Conservation (phyloP, 768 basidiomycete species). For the Mycena haematopus region DNA sequence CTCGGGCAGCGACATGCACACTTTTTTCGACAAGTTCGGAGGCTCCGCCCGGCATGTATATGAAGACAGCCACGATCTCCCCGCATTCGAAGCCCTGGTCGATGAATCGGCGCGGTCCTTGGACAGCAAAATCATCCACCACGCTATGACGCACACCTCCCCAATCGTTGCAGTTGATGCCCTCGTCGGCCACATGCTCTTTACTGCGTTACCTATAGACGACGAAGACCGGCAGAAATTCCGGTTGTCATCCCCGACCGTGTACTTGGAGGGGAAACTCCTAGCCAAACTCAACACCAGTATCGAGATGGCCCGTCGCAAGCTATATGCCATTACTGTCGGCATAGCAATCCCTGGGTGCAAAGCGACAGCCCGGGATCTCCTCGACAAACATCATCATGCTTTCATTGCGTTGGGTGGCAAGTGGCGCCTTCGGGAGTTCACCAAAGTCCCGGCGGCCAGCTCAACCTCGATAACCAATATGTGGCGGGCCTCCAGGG, state of each 20-base stretch:
- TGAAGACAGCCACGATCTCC: conserved; percentile 1
- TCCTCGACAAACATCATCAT: too few species aligned
- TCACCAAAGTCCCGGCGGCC: background rate
- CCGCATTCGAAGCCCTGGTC: background rate
- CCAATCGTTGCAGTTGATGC: conserved; percentile 4
- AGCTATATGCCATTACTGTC: conserved; percentile 5
- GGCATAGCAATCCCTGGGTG: conserved; percentile 4
- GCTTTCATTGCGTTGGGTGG: too few species aligned
- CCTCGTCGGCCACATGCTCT: conserved; percentile 11
- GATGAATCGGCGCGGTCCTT: conserved; percentile 1
- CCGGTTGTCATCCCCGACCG: background rate
- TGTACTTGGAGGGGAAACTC: conserved; percentile 11
- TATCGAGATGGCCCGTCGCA: conserved; percentile 6
- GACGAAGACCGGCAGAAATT: conserved; percentile 11
- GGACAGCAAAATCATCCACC: conserved; percentile 1
- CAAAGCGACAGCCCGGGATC: conserved; percentile 10
- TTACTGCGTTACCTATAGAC: conserved; percentile 4
- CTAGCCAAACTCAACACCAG: background rate
- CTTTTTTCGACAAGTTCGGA: conserved; percentile 17
- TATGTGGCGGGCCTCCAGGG: conserved; percentile 5
- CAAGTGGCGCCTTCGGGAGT: background rate
- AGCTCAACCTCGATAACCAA: conserved; percentile 2
- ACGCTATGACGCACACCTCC: background rate
- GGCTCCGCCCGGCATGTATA: conserved; percentile 17
- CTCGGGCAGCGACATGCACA: conserved; percentile 3